These are phyloP conservation scores for Trichoderma breve DNA, from an alignment of 2,329 filamentous ascomycete genomes.

Conservation along the genomic window DNA sequence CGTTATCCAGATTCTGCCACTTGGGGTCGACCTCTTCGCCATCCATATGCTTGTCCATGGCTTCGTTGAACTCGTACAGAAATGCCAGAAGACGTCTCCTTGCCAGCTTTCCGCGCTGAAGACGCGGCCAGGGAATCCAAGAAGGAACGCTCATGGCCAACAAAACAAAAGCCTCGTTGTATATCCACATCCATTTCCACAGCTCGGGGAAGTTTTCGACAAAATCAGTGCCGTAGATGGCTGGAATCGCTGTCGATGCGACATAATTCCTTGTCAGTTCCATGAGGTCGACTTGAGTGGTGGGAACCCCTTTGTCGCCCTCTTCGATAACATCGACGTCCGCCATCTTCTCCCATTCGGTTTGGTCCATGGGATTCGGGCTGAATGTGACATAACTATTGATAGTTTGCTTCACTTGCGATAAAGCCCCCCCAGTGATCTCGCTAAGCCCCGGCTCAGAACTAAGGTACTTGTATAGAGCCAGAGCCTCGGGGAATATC, in stretches of 20 bases:
- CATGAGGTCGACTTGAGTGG: conserved; percentile 36
- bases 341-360: conserved; percentile 39
- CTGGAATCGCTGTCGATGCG: conserved; percentile 34
- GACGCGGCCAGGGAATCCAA: conserved; percentile 34
- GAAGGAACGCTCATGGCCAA: conserved; percentile 33
- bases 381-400: conserved; percentile 41
- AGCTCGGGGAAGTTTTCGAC: conserved; percentile 41
- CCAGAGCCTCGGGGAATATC: conserved; percentile 30
- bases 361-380: conserved; percentile 37
- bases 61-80: conserved; percentile 36
- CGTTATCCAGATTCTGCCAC: conserved; percentile 40
- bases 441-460: conserved; percentile 29
- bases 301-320: conserved; percentile 25
- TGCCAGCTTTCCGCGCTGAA: conserved; percentile 34
- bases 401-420: conserved; percentile 31
- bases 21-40: conserved; percentile 33
- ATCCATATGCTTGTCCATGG: conserved; percentile 35
- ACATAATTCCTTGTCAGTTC: conserved; percentile 38
- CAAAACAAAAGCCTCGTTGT: conserved; percentile 35
- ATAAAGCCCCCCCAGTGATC: conserved; percentile 22
- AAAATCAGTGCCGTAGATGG: conserved; percentile 42
- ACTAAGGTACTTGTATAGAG: conserved; percentile 29
- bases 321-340: conserved; percentile 33
- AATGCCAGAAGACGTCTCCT: conserved; percentile 30
- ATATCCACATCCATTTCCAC: conserved; percentile 39